Evolutionary conservation across 176 grass and related monocot genomes (phyloP).

Genomic region (Oryza coarctata): DNA sequence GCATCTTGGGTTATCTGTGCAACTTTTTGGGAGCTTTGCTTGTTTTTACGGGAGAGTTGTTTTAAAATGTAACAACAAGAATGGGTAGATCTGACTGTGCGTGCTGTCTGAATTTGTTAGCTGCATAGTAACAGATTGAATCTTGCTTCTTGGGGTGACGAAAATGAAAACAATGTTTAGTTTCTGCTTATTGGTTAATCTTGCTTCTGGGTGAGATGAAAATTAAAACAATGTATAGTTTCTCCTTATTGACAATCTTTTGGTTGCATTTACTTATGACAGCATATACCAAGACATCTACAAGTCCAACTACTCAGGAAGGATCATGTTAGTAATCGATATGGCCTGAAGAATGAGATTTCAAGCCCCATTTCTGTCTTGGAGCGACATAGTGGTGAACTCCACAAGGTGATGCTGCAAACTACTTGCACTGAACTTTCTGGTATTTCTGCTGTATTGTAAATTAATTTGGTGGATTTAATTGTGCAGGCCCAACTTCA

Average conservation of each 20-base stretch:
- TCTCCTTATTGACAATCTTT: neutral
- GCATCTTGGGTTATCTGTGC: neutral
- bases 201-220: neutral
- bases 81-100: constrained; percentile 6
- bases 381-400: constrained; percentile 56
- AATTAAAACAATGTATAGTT: neutral
- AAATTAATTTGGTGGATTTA: constrained; percentile 19
- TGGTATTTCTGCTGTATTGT: neutral
- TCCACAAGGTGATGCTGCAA: constrained; percentile 60
- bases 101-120: neutral
- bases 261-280: constrained; percentile 39
- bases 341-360: constrained; percentile 46
- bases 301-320: constrained; percentile 70
- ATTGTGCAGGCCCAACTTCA: constrained; percentile 40
- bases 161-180: neutral
- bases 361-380: constrained; percentile 82
- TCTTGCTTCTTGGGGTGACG: neutral
- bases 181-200: neutral
- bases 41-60: neutral
- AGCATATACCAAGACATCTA: constrained; percentile 67
- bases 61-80: neutral
- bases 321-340: constrained; percentile 37
- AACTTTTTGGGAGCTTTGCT: neutral
- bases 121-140: neutral
- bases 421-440: neutral